Percentiles rank a stretch among this genome's conserved stretches.
phyloP scores from a whole-genome alignment of 192 early-diverging fungal species.

The Radiomyces spectabilis region DNA sequence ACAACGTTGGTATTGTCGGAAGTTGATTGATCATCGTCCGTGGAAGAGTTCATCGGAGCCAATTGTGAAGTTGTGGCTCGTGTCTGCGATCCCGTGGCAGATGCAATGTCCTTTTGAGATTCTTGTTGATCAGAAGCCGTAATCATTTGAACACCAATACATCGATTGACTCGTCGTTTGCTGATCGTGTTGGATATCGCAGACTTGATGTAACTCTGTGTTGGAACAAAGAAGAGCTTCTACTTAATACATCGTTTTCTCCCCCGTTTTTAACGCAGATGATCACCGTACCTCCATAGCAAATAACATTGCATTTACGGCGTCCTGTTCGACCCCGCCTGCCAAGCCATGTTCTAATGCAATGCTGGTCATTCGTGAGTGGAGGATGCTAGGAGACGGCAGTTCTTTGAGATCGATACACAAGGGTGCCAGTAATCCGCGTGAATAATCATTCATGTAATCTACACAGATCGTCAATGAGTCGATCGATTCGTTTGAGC shows the following conservation, averaged over 20 bases:
- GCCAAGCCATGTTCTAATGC: constrained; percentile 60
- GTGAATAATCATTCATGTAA: constrained; percentile 47
- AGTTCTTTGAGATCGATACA: constrained; percentile 60
- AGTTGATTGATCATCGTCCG: constrained; percentile 1
- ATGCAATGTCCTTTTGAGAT: too few relatives aligned
- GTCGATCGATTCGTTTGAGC: neutral
- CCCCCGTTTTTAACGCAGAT: too few relatives aligned
- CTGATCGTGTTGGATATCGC: constrained; percentile 60
- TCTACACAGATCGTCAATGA: constrained; percentile 21
- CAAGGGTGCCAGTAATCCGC: constrained; percentile 59
- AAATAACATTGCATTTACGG: constrained; percentile 56
- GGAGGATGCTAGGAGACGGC: constrained; percentile 55
- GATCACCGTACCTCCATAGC: constrained; percentile 46
- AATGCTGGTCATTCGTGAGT: constrained; percentile 59
- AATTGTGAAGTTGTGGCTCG: neutral
- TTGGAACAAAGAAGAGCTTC: neutral
- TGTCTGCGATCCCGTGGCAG: too few relatives aligned
- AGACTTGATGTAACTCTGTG: constrained; percentile 55
- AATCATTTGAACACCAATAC: constrained; percentile 35
- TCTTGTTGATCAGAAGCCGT: too few relatives aligned
- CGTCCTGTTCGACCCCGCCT: constrained; percentile 53
- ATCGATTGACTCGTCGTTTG: constrained; percentile 55
- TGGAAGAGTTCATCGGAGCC: too few relatives aligned
- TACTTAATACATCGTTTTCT: too few relatives aligned
- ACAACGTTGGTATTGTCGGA: constrained; percentile 15